Evolutionary conservation across 176 grass and related monocot genomes (phyloP).

Genomic region (Saccharum officinarum): DNA sequence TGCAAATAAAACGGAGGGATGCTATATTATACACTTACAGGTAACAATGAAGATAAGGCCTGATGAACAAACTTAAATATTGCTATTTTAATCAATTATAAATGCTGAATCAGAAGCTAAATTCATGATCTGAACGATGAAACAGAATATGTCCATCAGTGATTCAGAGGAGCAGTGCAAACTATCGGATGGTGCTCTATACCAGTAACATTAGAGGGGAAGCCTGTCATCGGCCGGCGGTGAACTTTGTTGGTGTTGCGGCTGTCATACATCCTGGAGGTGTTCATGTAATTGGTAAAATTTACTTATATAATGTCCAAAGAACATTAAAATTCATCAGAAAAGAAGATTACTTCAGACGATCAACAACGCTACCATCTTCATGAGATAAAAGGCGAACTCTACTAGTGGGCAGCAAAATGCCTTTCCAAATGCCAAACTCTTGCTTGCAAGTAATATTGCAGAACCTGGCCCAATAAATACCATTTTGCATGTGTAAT

Average conservation of each 20-base stretch:
- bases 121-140: neutral
- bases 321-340: constrained; percentile 11
- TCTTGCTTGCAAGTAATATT: constrained; percentile 69
- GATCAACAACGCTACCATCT: constrained; percentile 53
- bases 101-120: constrained; percentile 6
- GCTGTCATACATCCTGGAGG: constrained; percentile 43
- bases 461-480: constrained; percentile 72
- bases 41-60: neutral
- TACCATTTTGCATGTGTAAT: constrained; percentile 48
- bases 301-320: neutral
- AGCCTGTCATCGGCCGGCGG: constrained; percentile 43
- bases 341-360: constrained; percentile 69
- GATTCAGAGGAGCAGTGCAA: neutral
- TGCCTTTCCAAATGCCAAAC: constrained; percentile 72
- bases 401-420: constrained; percentile 56
- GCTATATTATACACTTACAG: neutral
- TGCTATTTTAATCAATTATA: neutral
- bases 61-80: neutral
- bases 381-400: constrained; percentile 79
- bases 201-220: constrained; percentile 52
- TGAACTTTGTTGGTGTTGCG: constrained; percentile 30
- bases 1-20: neutral
- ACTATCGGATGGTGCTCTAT: constrained; percentile 4
- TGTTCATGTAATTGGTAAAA: constrained; percentile 31
- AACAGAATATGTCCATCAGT: constrained; percentile 1